Evolutionary conservation across 768 basidiomycete species (phyloP).

Genomic region (Tulasnella calospora): DNA sequence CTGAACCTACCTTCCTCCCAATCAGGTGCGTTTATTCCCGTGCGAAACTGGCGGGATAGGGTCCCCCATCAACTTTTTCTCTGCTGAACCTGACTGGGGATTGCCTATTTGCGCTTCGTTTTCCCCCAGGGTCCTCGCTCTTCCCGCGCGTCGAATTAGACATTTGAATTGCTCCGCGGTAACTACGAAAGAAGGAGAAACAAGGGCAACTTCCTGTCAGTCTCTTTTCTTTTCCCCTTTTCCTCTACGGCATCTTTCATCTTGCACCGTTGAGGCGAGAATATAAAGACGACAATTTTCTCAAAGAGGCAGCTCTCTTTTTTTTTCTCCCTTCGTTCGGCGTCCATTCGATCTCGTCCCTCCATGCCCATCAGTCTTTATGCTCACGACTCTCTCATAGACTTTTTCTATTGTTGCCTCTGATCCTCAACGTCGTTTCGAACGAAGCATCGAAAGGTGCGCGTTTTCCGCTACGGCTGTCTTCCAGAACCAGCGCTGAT

Average conservation of each 20-base stretch:
- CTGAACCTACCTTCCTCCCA: not conserved
- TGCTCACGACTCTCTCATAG: not conserved
- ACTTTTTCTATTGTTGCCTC: not conserved
- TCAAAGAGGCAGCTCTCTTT: not conserved
- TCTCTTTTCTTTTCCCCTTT: not conserved
- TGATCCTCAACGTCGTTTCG: not conserved
- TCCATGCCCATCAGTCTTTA: not conserved
- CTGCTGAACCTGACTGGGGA: not conserved
- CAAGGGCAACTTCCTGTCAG: not conserved
- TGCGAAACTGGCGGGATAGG: not conserved
- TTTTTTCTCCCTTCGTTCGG: not conserved
- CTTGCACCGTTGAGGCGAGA: not conserved
- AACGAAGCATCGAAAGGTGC: not conserved
- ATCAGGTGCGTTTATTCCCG: constrained; percentile 2
- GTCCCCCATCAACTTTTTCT: not conserved
- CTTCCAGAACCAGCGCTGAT: not conserved
- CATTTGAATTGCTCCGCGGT: constrained; percentile 5
- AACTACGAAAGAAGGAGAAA: constrained; percentile 6
- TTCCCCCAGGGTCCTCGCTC: not conserved
- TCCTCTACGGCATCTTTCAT: not conserved
- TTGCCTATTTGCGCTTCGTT: not conserved
- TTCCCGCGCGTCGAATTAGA: not conserved
- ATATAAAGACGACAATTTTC: not conserved
- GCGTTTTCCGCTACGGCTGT: not conserved
- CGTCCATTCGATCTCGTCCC: not conserved